A percentile compares a stretch with the other conserved stretches of the same genome.
Conservation (phyloP, 176 grass and related monocot genomes). For the Puya raimondii region DNA sequence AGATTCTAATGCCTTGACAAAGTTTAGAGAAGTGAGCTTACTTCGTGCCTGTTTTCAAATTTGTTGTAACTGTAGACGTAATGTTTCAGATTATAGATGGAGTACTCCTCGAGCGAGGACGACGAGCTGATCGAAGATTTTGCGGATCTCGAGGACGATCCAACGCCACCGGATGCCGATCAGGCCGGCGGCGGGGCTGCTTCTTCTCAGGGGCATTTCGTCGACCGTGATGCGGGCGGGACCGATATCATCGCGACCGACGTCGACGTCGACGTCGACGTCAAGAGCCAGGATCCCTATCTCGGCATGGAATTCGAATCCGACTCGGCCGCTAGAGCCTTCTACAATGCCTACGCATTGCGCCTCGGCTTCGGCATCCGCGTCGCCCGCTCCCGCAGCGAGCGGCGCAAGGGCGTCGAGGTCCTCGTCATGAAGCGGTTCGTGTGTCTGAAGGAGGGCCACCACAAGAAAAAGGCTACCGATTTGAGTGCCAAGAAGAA, state of each 20-base stretch:
- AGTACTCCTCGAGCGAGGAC: conserved; percentile 79
- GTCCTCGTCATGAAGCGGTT: conserved; percentile 91
- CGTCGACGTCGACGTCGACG: conserved; percentile 22
- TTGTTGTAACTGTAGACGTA: background rate
- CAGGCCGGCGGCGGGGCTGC: conserved; percentile 13
- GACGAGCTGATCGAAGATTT: conserved; percentile 53
- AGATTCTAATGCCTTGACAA: background rate
- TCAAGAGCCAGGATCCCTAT: conserved; percentile 36
- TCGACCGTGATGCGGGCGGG: conserved; percentile 12
- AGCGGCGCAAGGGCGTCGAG: conserved; percentile 67
- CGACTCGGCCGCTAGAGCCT: conserved; percentile 49
- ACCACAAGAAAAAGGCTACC: conserved; percentile 73
- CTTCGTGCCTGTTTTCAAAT: background rate
- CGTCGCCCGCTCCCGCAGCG: conserved; percentile 73
- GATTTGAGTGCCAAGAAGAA: conserved; percentile 51
- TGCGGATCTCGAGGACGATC: conserved; percentile 47
- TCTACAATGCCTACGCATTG: conserved; percentile 63
- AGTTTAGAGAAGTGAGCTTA: background rate
- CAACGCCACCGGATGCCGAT: conserved; percentile 20
- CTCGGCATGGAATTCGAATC: conserved; percentile 80
- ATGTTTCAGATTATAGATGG: conserved; percentile 35
- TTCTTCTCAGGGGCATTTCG: conserved; percentile 19
- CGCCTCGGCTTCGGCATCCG: conserved; percentile 79
- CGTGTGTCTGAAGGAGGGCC: conserved; percentile 98
- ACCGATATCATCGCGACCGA: conserved; percentile 16